Base-by-base conservation (phyloP, 2,329 filamentous ascomycete species). In the Hymenoscyphus repandus region DNA sequence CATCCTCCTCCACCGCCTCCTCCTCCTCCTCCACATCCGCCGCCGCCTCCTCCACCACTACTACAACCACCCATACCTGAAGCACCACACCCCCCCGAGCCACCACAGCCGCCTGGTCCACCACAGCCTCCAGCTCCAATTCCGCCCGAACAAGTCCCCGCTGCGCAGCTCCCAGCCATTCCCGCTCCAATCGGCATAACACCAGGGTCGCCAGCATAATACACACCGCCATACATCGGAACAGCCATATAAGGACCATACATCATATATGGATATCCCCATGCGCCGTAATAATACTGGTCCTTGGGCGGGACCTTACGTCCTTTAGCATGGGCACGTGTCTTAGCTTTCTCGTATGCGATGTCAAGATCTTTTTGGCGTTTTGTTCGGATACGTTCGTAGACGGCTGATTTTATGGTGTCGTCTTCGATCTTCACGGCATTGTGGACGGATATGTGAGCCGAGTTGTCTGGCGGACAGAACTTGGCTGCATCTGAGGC, bases 381-480 rank as follows among this genome's bases (percentile, higher is more conserved):
- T 7, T 36, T 71, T 56, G 36, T 64, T 5, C 54, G 64, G 4
- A 51, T 37, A 15, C 54, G 44, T 18, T 57, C 64, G n/a, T 46
- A 58, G 31, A 65, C 61, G 6, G 53, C 61, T 42, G 62, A 64
- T 2, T 58, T 59, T 7, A 54, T 48, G 3, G 27, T 48, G 6
- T 53, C 46, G 51, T 50, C 62, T 49, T 49, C 51, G 17, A 57
- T 60, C 5, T 68, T 68, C 6, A 90, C 80, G 1, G 86, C 78
- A 60, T 83, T 89, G 71, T 92, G 88, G 0, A 84, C 75, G 0
- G 83, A 88, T 55, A 92, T 85, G 63, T 92, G 88, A 0, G 83
- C 78, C 17, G 79, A 81, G 47, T 76, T 79, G 45, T 77, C 70
- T 2, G 80, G 75, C 0, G 79, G 69, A 54, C 76, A 81, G 9